A percentile compares a stretch with the other conserved stretches of the same genome.
These are phyloP conservation scores for Aspergillus saccharolyticus DNA, from an alignment of 495 filamentous ascomycete species.

Conservation along the genomic window DNA sequence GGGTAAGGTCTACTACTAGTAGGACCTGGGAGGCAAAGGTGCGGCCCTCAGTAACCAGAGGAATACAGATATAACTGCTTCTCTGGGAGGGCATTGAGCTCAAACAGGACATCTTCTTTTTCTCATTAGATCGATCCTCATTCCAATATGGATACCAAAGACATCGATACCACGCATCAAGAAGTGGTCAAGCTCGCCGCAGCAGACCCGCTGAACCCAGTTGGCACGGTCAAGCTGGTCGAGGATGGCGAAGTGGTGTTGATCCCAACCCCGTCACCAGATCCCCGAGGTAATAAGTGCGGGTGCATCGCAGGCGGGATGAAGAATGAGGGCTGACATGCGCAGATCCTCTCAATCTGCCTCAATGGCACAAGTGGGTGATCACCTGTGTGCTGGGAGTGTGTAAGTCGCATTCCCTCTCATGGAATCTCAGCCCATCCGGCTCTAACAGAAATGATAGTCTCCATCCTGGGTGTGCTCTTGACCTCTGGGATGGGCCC, in stretches of 20 bases:
- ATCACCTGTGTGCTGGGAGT: conserved; percentile 16
- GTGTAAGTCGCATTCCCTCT: conserved; percentile 10
- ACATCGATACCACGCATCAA: not conserved
- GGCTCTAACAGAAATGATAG: not conserved
- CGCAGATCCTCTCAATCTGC: conserved; percentile 23
- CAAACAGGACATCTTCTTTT: not conserved
- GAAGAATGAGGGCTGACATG: conserved; percentile 3
- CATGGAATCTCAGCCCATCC: not conserved
- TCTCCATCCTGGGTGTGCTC: conserved; percentile 12
- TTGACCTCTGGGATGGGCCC: conserved; percentile 26
- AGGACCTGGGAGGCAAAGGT: not conserved
- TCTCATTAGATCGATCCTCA: not conserved
- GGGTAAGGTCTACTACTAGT: not conserved
- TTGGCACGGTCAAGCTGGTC: conserved; percentile 14
- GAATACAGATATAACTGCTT: not conserved
- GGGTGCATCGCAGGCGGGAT: not conserved
- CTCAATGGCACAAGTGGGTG: conserved; percentile 23
- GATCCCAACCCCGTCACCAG: conserved; percentile 22
- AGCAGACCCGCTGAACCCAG: not conserved
- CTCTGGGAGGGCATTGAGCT: not conserved
- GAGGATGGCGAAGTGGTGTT: conserved; percentile 16
- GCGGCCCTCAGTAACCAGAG: not conserved
- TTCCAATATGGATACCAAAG: not conserved
- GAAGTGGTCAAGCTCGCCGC: not conserved
- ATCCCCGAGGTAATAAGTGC: conserved; percentile 19